Evolutionary conservation across 192 early-diverging fungal species (phyloP), one percentile per base, ranked within the genome.

Genomic region (Rhizophagus sp.): DNA sequence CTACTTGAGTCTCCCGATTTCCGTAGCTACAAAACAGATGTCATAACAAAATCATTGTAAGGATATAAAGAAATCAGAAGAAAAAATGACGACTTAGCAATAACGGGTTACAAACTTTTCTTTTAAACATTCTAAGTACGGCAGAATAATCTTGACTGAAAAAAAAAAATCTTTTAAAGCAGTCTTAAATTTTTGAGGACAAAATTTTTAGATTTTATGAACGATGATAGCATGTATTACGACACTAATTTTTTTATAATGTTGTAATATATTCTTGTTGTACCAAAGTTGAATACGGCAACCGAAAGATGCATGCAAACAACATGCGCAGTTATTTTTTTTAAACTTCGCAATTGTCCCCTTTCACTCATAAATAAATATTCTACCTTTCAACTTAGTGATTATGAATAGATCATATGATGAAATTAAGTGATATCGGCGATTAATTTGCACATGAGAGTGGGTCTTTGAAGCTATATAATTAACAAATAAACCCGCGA

Each of bases 1-100:
- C 25, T 66, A 77, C 33, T 64, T 41, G 61, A 63, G 75, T 76
- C 75, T 25, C 62, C 62, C 24, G 75, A 44, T 77, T 77, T 77
- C 41, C 75, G 52, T 77, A 77, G 44, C 75, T 77, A 49, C 25
- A 17, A 47, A 15, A 77, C 63, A 39, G 62, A 63, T 63, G 74
- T 27, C 4, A 73, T 27, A 52, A 50, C 4, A 62, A 75, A 33
- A 4, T 5, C 11, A 75, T 27, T 47, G 72, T 52, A 73, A 73
- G 24, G 41, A 62, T 33, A 62, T 62, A 19, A 34, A 25, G 17
- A 62, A 75, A 27, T 39, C 25, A 75, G 63, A 34, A 63, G 34
- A 34, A 34, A 47, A 36, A 62, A 75, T 33, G n/a, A 27, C 15
- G 15, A 11, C 11, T 22, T 63, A 24, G 63, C 10, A 17, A 19